Evolutionary conservation across 306 rosid genomes (phyloP).

Genomic region (Pyrus bretschneideri): DNA sequence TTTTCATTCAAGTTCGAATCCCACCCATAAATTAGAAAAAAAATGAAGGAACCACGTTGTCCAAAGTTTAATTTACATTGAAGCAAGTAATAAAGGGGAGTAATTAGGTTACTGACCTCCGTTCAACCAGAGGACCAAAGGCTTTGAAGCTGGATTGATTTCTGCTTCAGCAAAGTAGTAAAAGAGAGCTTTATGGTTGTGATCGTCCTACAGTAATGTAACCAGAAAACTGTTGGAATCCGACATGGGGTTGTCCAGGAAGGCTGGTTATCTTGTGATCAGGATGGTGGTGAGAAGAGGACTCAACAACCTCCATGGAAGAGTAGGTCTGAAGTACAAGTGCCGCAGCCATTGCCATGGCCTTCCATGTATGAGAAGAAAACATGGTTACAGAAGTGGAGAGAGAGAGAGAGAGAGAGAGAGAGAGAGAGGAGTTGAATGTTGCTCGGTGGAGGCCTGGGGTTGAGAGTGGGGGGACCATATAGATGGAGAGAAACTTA

Average conservation of each 20-base stretch:
- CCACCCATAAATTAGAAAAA: neutral
- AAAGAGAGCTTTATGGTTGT: conserved; percentile 34
- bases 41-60: neutral
- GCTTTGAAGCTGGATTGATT: conserved; percentile 47
- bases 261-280: conserved; percentile 37
- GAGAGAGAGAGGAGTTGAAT: neutral
- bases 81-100: neutral
- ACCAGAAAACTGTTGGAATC: conserved; percentile 58
- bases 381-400: conserved; percentile 18
- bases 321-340: conserved; percentile 22
- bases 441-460: conserved; percentile 1
- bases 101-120: conserved; percentile 36
- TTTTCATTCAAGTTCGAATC: neutral
- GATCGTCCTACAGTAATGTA: conserved; percentile 40
- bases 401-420: too few species aligned
- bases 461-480: conserved; percentile 11
- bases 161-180: conserved; percentile 68
- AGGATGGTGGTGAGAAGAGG: conserved; percentile 23
- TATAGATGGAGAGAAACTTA: conserved; percentile 15
- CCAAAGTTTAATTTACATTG: neutral
- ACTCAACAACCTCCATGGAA: conserved; percentile 18
- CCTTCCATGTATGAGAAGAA: conserved; percentile 12
- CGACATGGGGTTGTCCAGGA: conserved; percentile 63
- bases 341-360: conserved; percentile 20
- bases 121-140: conserved; percentile 80